phyloP scores from a whole-genome alignment of 495 filamentous ascomycete genomes.

The Amphirosellinia nigrospora region DNA sequence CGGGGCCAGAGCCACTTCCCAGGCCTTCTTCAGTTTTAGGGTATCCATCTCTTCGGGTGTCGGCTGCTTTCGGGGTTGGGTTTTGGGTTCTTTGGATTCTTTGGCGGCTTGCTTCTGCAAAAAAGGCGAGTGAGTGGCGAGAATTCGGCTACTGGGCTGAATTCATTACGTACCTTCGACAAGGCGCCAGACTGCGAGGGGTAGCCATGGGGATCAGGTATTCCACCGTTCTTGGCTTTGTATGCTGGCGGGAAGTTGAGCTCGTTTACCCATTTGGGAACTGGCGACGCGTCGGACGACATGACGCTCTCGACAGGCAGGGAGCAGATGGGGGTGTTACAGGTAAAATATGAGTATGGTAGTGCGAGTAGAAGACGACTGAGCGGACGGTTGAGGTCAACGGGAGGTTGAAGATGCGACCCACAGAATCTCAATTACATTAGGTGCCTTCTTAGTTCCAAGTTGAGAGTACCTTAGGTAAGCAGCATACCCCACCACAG shows the following conservation, averaged over 20 bases:
- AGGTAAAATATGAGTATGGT: not conserved
- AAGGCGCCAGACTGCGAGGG: conserved; percentile 57
- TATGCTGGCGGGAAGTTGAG: conserved; percentile 69
- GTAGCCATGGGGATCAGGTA: conserved; percentile 90
- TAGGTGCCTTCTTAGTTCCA: too few species aligned
- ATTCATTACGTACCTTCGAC: conserved; percentile 62
- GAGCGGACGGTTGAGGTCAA: conserved; percentile 5
- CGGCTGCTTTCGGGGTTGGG: conserved; percentile 59
- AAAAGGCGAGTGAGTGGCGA: conserved; percentile 8
- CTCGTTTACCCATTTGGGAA: conserved; percentile 81
- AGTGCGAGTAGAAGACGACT: not conserved
- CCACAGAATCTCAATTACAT: not conserved
- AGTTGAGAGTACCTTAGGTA: not conserved
- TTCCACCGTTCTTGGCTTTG: conserved; percentile 61
- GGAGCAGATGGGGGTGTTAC: not conserved
- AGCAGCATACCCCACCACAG: not conserved
- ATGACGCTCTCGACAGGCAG: conserved; percentile 16
- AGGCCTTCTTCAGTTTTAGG: conserved; percentile 97
- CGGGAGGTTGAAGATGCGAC: conserved; percentile 2
- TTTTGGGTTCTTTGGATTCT: conserved; percentile 56
- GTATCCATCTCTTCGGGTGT: conserved; percentile 85
- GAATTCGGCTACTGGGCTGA: not conserved
- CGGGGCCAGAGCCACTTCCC: conserved; percentile 95
- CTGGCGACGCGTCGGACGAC: conserved; percentile 28
- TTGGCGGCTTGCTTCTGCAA: conserved; percentile 52